These are phyloP conservation scores for Phytopythium delawarense DNA, from an alignment of 352 stramenopile genomes.

Conservation along the genomic window DNA sequence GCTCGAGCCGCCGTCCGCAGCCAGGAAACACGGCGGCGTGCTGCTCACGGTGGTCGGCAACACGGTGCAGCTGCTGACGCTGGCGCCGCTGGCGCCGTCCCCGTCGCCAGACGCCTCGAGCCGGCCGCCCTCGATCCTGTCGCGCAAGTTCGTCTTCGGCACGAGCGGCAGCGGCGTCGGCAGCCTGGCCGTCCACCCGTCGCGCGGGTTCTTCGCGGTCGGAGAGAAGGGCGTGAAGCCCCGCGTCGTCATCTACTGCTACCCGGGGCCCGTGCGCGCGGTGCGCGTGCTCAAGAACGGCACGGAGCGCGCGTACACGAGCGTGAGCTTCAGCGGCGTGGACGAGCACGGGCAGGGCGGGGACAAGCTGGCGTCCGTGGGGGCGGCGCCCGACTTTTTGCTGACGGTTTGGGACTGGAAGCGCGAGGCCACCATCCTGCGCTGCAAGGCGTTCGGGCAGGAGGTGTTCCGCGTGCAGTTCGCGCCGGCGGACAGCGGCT, in stretches of 20 bases:
- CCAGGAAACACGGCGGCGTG: conserved; percentile 41
- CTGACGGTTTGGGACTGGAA: conserved; percentile 94
- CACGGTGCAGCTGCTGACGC: conserved; percentile 63
- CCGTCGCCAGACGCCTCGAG: not conserved
- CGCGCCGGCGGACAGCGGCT: conserved; percentile 80
- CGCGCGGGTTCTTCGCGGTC: conserved; percentile 74
- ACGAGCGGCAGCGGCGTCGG: conserved; percentile 61
- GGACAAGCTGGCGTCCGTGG: conserved; percentile 88
- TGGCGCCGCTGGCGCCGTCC: conserved; percentile 13
- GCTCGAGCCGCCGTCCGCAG: conserved; percentile 29
- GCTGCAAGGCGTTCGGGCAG: conserved; percentile 93
- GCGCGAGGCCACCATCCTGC: conserved; percentile 85
- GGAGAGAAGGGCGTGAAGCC: conserved; percentile 87
- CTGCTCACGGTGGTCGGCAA: conserved; percentile 69
- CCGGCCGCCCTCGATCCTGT: conserved; percentile 1
- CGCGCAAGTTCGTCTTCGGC: conserved; percentile 60
- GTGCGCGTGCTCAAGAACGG: conserved; percentile 76
- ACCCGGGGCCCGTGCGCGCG: conserved; percentile 63
- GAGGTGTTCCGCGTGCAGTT: conserved; percentile 93
- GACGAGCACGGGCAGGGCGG: conserved; percentile 38
- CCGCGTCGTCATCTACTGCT: conserved; percentile 86
- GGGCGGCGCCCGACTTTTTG: conserved; percentile 84
- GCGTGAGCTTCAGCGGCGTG: conserved; percentile 48
- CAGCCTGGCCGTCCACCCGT: conserved; percentile 69
- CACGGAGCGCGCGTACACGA: conserved; percentile 81